phyloP scores from a whole-genome alignment of 768 basidiomycete species.

The Trichaptum fuscoviolaceum region DNA sequence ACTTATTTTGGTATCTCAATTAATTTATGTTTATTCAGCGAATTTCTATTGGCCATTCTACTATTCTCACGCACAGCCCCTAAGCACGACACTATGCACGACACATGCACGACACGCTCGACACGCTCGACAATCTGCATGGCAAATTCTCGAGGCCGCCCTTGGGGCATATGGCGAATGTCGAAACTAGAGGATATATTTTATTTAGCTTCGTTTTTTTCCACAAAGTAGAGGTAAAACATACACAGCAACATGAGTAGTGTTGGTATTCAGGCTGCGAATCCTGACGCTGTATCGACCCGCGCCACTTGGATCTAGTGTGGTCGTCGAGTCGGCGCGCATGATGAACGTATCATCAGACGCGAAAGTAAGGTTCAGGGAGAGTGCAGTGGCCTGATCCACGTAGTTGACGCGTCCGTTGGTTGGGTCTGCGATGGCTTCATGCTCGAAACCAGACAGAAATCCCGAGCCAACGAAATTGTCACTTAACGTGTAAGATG shows the following conservation, averaged over 20 bases:
- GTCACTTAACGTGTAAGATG: not conserved
- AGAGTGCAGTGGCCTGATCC: conserved; percentile 39
- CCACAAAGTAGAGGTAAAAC: too few species aligned
- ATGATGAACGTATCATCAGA: conserved; percentile 48
- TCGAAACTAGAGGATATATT: conserved; percentile 31
- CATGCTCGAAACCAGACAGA: conserved; percentile 41
- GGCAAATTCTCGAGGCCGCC: too few species aligned
- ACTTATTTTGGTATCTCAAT: too few species aligned
- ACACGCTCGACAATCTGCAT: too few species aligned
- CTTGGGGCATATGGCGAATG: conserved; percentile 57
- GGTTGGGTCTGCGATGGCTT: conserved; percentile 55
- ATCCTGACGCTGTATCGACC: conserved; percentile 58
- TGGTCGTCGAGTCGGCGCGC: conserved; percentile 48
- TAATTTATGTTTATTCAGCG: too few species aligned
- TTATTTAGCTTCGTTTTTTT: too few species aligned
- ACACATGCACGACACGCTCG: too few species aligned
- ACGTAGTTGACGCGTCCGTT: conserved; percentile 62
- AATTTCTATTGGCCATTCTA: too few species aligned
- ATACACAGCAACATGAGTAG: conserved; percentile 49
- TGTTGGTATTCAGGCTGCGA: conserved; percentile 45
- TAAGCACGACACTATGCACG: too few species aligned
- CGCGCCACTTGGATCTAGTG: conserved; percentile 39
- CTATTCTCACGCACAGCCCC: too few species aligned
- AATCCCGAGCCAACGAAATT: conserved; percentile 38
- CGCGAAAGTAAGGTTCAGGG: conserved; percentile 53